Base-by-base conservation (phyloP, 441 rosid species). In the Melastoma candidum region DNA sequence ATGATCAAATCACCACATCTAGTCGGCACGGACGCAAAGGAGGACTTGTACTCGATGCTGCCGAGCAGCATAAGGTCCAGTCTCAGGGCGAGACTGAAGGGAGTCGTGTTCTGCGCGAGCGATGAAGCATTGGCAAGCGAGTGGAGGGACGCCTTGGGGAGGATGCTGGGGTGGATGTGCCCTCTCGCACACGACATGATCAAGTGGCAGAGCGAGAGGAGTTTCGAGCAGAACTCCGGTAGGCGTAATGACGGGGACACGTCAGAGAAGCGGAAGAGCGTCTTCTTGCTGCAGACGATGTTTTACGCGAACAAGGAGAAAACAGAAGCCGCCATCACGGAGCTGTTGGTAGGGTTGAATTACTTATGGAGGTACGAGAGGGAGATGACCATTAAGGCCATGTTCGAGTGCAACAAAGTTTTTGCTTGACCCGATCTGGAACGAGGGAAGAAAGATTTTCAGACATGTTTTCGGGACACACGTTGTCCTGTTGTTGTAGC, bases 161-260 rank as follows among this genome's bases (percentile, higher is more conserved):
- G 84, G 73, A 84, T 93, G 24, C 71, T 86, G 61, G 70, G 70
- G 26, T 93, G 98, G 98, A 44, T 93, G 62, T 77, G 95, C 6
- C 98, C 96, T 1, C 51, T 93, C 58, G 98, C 95, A 1, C 97
- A 93, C 58, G 84, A 88, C 48, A 93, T 82, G 98, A 88, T 93
- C 11, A 86, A 77, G 70, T 93, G 98, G 97, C 97, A 93, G 58
- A 84, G 81, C 22, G 98, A 86, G 60, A 80, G 98, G 70, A 92
- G 92, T 77, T 83, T 85, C 26, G 96, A 82, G 75, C 97, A 79
- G 52, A 77, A 36, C 44, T 29, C 1, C 45, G 14, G 73, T 66
- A 44, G 73, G 60, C 36, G 7, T 29, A 29, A 29, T 6, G 7
- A 6, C 3, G 36, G 36, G 36, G 36, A 29, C 36, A 29, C 36